These are phyloP conservation scores for Rauvolfia tetraphylla DNA, from an alignment of 257 asterid species.

Conservation along the genomic window DNA sequence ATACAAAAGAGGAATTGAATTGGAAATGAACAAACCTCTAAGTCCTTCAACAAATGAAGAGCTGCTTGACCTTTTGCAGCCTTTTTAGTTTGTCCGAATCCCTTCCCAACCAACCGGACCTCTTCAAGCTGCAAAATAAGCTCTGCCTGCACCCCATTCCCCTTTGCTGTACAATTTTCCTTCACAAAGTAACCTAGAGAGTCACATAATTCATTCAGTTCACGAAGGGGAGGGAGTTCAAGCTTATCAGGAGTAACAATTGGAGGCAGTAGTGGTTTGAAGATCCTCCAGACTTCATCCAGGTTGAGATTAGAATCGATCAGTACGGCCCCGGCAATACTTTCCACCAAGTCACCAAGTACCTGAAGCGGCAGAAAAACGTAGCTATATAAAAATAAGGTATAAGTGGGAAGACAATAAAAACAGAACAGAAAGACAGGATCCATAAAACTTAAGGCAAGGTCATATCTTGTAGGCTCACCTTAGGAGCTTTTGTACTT, in stretches of 20 bases:
- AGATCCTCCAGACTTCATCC: slow-evolving; percentile 73
- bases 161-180: slow-evolving; percentile 35
- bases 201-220: slow-evolving; percentile 72
- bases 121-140: slow-evolving; percentile 64
- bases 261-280: slow-evolving; percentile 74
- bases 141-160: slow-evolving; percentile 49
- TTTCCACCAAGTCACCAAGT: slow-evolving; percentile 95
- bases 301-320: slow-evolving; percentile 70
- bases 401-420: neutral
- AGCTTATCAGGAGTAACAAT: slow-evolving; percentile 91
- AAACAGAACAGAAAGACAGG: neutral
- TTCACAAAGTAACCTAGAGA: slow-evolving; percentile 74
- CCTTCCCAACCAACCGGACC: slow-evolving; percentile 53
- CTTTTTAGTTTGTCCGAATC: slow-evolving; percentile 56
- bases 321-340: slow-evolving; percentile 88
- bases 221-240: slow-evolving; percentile 81
- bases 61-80: slow-evolving; percentile 88
- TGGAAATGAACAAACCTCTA: slow-evolving; percentile 55
- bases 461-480: slow-evolving; percentile 8
- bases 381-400: neutral
- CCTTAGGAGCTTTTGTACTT: slow-evolving; percentile 78
- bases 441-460: neutral
- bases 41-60: slow-evolving; percentile 53
- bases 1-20: neutral
- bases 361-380: slow-evolving; percentile 36